These are phyloP conservation scores for Neonectria ditissima DNA, from an alignment of 2,329 filamentous ascomycete species.

Conservation along the genomic window DNA sequence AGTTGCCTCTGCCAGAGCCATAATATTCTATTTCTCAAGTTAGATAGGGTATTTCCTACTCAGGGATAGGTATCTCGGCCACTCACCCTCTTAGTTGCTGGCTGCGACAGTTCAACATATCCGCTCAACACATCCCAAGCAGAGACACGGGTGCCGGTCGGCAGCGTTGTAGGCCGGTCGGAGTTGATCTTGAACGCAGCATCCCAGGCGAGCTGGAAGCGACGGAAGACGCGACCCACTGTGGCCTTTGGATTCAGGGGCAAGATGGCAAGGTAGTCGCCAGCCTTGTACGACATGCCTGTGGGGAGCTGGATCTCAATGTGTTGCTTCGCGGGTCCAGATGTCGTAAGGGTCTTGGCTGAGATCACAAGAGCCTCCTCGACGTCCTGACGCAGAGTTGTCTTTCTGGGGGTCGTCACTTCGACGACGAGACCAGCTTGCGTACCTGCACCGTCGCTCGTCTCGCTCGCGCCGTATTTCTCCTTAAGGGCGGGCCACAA, in stretches of 20 bases:
- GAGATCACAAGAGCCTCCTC: slow-evolving; percentile 41
- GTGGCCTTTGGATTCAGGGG: slow-evolving; percentile 75
- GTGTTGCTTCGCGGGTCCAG: slow-evolving; percentile 64
- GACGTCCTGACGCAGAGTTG: slow-evolving; percentile 42
- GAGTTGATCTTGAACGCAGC: slow-evolving; percentile 71
- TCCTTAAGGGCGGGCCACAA: slow-evolving; percentile 63
- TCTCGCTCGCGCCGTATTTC: slow-evolving; percentile 47
- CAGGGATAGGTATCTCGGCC: background rate
- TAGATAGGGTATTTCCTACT: background rate
- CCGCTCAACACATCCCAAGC: slow-evolving; percentile 73
- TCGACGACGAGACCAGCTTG: slow-evolving; percentile 37
- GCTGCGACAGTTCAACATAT: slow-evolving; percentile 79
- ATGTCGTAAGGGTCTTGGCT: slow-evolving; percentile 37
- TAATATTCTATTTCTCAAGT: slow-evolving; percentile 47
- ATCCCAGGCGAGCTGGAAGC: slow-evolving; percentile 77
- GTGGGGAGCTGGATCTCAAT: slow-evolving; percentile 76
- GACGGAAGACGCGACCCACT: slow-evolving; percentile 72
- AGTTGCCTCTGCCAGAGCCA: slow-evolving; percentile 61
- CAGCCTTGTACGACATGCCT: slow-evolving; percentile 74
- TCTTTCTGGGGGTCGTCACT: slow-evolving; percentile 39
- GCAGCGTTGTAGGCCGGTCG: slow-evolving; percentile 64
- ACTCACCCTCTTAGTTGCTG: slow-evolving; percentile 74
- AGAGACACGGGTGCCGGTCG: slow-evolving; percentile 67
- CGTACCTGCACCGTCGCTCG: slow-evolving; percentile 4
- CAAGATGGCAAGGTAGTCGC: slow-evolving; percentile 81